Base-by-base conservation (phyloP, 495 filamentous ascomycete genomes). In the Bacidia rubella region DNA sequence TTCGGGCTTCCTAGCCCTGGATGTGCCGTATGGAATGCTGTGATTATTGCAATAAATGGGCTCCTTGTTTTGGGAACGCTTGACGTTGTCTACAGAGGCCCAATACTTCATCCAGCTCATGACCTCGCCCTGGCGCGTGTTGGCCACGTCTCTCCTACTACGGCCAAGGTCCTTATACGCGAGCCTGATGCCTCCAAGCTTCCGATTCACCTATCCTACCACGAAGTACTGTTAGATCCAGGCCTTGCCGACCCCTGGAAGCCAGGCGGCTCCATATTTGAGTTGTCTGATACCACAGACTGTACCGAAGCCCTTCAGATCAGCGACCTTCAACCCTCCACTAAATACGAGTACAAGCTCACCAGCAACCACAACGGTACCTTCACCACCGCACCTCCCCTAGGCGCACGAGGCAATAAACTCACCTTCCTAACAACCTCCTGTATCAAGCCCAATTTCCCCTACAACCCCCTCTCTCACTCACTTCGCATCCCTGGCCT, bases 351-450 rank as follows among this genome's bases (percentile, higher is more conserved):
- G 54, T 98, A 88, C 69, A 74, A 74, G 19, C 77, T 88, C 3
- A 94, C 88, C 0, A 87, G 90, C 64, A 86, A 87, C 60, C 80
- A 85, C 55, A 81, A 79, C 0, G 92, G 92, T 22, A 77, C 73
- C 52, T 88, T 86, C 61, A 78, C 76, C 40, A 95, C 85, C 0
- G 75, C 85, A 0, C 85, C 90, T 24, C 70, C 74, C 4, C 66
- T 60, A 2, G 87, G 87, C 1, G 75, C 74, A 4, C 12, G 15
- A 22, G 20, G 20, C 41, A n/a, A n/a, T 22, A 74, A 74, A 38
- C 88, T 95, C 51, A 90, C 85, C 3, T 98, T 98, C 63, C 65
- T 97, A 2, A 88, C 90, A 3, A 86, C 85, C 3, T 92, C 85
- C 53, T 98, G 92, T 66, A 81, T 98, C 61, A 90, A 95, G 62